Base-by-base conservation (phyloP, 2,329 filamentous ascomycete genomes). In the Gliomastix tumulicola region DNA sequence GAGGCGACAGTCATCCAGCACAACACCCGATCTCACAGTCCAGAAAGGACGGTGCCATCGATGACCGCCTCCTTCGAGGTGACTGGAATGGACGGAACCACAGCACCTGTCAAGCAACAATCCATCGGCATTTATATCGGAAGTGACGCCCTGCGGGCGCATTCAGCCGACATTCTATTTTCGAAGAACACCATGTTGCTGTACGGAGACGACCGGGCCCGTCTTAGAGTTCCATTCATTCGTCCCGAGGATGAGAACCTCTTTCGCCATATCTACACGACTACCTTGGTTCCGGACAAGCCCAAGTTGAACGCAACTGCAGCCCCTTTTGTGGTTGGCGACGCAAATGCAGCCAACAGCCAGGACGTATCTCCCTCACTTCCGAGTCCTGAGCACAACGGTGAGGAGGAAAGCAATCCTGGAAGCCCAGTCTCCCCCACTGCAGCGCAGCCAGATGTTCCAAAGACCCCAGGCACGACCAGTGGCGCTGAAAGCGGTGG, bases 121-220 rank as follows among this genome's bases (percentile, higher is more conserved):
- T 27, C 7, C 6, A 86, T 97, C 39, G 84, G 88, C 45, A 83
- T 96, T 35, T 88, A 94, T 54, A 69, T 98, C 40, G 90, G 92
- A 27, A 95, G 88, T 52, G 90, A 97, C 58, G 76, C 87, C 12
- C 69, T 98, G 39, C 78, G 89, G 43, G 73, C 83, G 9, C 87
- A 94, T 53, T 94, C 85, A 46, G 90, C 88, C 18, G 92, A 97
- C 55, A 74, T 98, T 10, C 65, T 97, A 17, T 87, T 98, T 49
- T 97, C 92, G 0, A 86, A 89, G 45, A 95, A 95, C 52, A 83
- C 84, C 44, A 78, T 98, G 68, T 84, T 84, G 1, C 68, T 97
- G 20, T 89, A 88, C 47, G 87, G 94, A 48, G 84, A 88, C 52
- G 87, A 94, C 40, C 76, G 84, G 32, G 88, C 85, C 55, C 92